Evolutionary conservation across 2,329 filamentous ascomycete genomes (phyloP).

Genomic region (Monilinia fructicola): DNA sequence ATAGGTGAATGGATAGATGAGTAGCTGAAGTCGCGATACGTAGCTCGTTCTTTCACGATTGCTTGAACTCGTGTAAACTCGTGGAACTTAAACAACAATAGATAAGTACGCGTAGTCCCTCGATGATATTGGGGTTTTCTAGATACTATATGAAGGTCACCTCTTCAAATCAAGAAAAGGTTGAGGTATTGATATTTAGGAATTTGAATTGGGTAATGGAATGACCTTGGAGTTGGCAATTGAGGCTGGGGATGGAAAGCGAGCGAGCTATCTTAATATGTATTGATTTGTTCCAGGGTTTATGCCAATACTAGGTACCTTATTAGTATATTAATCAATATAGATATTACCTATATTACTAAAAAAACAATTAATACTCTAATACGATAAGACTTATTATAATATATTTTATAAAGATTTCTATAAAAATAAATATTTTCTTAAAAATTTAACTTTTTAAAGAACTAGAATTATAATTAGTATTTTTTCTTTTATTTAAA

Average conservation of each 20-base stretch:
- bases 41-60: background rate
- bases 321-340: too few relatives aligned
- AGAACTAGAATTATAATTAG: too few relatives aligned
- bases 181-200: background rate
- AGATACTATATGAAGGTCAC: background rate
- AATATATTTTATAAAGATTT: too few relatives aligned
- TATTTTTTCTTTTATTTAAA: too few relatives aligned
- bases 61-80: background rate
- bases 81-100: too few relatives aligned
- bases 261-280: background rate
- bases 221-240: background rate
- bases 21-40: background rate
- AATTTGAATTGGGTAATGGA: background rate
- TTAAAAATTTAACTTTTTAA: too few relatives aligned
- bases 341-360: too few relatives aligned
- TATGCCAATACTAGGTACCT: too few relatives aligned
- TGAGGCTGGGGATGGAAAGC: background rate
- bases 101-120: background rate
- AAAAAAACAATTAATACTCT: too few relatives aligned
- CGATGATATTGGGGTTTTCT: background rate
- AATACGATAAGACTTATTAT: too few relatives aligned
- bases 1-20: background rate
- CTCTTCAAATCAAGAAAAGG: background rate
- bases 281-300: too few relatives aligned
- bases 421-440: too few relatives aligned